Base-by-base conservation (phyloP, 805 yeast genomes). In the Nakazawaea ernobii region DNA sequence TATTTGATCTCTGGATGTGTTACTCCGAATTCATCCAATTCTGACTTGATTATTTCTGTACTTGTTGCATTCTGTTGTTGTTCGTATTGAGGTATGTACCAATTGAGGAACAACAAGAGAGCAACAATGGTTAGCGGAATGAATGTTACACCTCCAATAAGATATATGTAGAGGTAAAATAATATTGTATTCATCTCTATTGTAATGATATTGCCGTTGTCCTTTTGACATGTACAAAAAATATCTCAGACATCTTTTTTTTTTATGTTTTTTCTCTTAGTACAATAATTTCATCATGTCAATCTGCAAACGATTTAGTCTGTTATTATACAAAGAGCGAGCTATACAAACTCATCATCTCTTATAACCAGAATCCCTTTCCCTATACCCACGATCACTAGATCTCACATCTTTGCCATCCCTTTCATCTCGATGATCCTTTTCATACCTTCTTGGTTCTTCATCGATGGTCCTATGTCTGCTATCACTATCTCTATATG, bases 141-240 rank as follows among this genome's bases (percentile, higher is more conserved):
- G 52, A 91, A 79, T 0, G 97, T 88, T 7, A 89, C 43, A 0
- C 97, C 97, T 6, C 97, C 97, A 2, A 86, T 39, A 1, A 88
- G 43, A 59, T 88, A 89, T 0, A 74, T 68, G 15, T 69, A 54
- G 0, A 82, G 35, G 38, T 71, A 64, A n/a, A 54, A 47, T 33
- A 62, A 49, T 3, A 69, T 38, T 55, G 63, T 54, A 26, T 40
- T 43, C 59, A 55, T 55, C 9, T 9, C 38, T 26, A 20, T 38
- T 10, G 14, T 5, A 15, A 11, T 33, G 32, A 29, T 20, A 20
- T 20, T 20, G 24, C 24, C 24, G 24, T 20, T 20, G 24, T 20
- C 24, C 24, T 20, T 20, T 3, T 20, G 24, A 20, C 24, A 20
- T 20, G 5, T 20, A n/a, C n/a, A n/a, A n/a, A 5, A 20, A 20